Evolutionary conservation across 192 early-diverging fungal genomes (phyloP).

Genomic region (Gaertneriomyces semiglobifer): DNA sequence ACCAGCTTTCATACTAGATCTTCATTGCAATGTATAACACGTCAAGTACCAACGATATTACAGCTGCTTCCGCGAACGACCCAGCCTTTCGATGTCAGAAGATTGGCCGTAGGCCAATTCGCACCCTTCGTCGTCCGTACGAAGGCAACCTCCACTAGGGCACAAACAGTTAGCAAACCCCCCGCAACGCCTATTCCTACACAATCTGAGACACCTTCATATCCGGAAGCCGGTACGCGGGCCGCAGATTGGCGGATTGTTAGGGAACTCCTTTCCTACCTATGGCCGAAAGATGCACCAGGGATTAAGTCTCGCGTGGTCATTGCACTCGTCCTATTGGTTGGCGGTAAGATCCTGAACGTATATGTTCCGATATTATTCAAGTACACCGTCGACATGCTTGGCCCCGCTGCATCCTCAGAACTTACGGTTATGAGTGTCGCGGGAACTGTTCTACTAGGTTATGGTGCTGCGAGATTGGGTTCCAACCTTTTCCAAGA

Average conservation of each 20-base stretch:
- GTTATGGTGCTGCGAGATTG: constrained; percentile 88
- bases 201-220: constrained; percentile 1
- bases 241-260: constrained; percentile 57
- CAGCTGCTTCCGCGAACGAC: too few relatives aligned
- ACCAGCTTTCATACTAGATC: too few relatives aligned
- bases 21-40: too few relatives aligned
- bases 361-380: constrained; percentile 96
- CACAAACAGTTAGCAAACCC: neutral
- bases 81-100: too few relatives aligned
- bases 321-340: constrained; percentile 73
- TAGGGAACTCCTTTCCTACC: constrained; percentile 66
- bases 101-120: too few relatives aligned
- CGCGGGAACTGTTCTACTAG: constrained; percentile 88
- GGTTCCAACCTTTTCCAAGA: constrained; percentile 81
- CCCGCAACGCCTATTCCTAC: neutral
- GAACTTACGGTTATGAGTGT: constrained; percentile 63
- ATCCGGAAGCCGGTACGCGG: constrained; percentile 17
- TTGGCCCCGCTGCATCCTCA: constrained; percentile 53
- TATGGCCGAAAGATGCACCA: constrained; percentile 90
- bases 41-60: too few relatives aligned
- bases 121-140: too few relatives aligned
- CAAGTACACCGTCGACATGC: constrained; percentile 85
- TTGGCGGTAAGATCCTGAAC: constrained; percentile 74
- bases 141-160: too few relatives aligned
- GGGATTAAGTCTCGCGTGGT: constrained; percentile 86